Percentiles rank a stretch among this genome's conserved stretches.
Conservation (phyloP, 805 yeast species). For the Lipomyces chichibuensis region DNA sequence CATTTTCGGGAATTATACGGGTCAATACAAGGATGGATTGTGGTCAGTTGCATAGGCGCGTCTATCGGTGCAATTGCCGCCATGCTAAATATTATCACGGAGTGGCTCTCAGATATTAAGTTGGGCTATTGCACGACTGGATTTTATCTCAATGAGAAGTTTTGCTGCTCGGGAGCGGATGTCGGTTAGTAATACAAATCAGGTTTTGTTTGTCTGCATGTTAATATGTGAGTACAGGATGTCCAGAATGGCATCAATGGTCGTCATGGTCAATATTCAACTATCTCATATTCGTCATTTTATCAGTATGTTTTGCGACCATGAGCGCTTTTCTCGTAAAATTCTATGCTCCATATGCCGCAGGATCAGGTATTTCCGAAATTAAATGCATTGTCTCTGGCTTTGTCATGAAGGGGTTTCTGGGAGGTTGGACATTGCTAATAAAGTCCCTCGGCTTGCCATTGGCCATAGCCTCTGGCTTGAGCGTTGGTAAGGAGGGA, state of each 20-base stretch:
- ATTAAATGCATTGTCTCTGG: conserved; percentile 94
- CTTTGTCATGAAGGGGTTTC: conserved; percentile 74
- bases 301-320: conserved; percentile 65
- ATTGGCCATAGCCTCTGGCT: conserved; percentile 86
- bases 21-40: conserved; percentile 66
- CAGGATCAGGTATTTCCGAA: conserved; percentile 97
- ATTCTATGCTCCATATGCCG: conserved; percentile 78
- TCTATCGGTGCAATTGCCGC: conserved; percentile 84
- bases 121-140: conserved; percentile 74
- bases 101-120: conserved; percentile 78
- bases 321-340: conserved; percentile 71
- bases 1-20: conserved; percentile 33
- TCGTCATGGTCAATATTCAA: conserved; percentile 47
- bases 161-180: conserved; percentile 77
- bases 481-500: conserved; percentile 96
- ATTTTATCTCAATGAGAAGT: conserved; percentile 69
- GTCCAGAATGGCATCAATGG: conserved; percentile 76
- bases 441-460: conserved; percentile 85
- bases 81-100: conserved; percentile 75
- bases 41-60: conserved; percentile 73
- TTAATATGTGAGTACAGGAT: conserved; percentile 39
- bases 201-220: background rate
- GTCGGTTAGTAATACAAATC: conserved; percentile 30
- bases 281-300: conserved; percentile 54
- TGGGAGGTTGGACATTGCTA: conserved; percentile 69